Evolutionary conservation across 2,329 filamentous ascomycete genomes (phyloP).

Genomic region (Pestalotiopsis fici): DNA sequence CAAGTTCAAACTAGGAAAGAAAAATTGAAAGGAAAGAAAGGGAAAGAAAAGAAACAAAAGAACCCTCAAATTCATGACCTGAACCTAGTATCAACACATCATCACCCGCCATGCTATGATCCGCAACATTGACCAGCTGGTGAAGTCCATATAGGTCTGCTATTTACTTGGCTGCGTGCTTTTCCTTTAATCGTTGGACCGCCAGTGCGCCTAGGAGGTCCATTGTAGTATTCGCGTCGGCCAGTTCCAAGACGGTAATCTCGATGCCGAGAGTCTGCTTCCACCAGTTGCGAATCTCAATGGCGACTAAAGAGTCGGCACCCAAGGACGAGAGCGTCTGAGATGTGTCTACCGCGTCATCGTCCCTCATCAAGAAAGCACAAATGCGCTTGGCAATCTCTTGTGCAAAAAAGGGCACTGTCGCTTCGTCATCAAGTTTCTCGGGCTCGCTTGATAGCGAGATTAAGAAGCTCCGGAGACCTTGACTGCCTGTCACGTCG

Average conservation of each 20-base stretch:
- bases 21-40: too few relatives aligned
- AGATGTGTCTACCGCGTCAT: neutral
- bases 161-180: too few relatives aligned
- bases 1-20: too few relatives aligned
- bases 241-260: neutral
- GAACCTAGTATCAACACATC: too few relatives aligned
- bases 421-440: neutral
- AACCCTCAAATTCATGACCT: too few relatives aligned
- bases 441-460: neutral
- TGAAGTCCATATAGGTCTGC: too few relatives aligned
- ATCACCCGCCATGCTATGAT: too few relatives aligned
- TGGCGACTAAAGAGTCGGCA: slow-evolving; percentile 8
- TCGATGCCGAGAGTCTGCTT: slow-evolving; percentile 14
- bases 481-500: neutral
- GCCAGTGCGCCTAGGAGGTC: neutral
- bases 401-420: neutral
- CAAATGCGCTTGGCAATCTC: neutral
- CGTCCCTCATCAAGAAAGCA: neutral
- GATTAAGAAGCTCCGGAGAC: neutral
- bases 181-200: neutral
- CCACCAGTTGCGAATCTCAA: slow-evolving; percentile 11
- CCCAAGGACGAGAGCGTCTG: slow-evolving; percentile 5
- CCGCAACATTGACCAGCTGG: too few relatives aligned
- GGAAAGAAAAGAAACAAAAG: too few relatives aligned
- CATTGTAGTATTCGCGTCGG: neutral